These are phyloP conservation scores for Drechmeria coniospora DNA, from an alignment of 2,329 filamentous ascomycete genomes.

Conservation along the genomic window DNA sequence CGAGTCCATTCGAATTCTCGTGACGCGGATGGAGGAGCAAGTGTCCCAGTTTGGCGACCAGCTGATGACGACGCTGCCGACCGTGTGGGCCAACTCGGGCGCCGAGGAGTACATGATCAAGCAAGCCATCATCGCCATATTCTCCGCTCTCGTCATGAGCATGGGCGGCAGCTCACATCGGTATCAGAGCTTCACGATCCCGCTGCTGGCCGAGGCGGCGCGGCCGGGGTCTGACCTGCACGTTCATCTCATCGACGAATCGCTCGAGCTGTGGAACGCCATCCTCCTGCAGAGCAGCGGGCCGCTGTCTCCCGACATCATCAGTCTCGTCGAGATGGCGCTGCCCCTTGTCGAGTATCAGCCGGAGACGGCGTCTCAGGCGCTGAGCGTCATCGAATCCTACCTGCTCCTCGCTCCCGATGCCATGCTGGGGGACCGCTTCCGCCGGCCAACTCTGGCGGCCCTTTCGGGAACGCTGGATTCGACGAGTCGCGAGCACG, in stretches of 20 bases:
- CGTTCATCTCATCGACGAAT: slow-evolving; percentile 79
- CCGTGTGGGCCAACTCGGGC: slow-evolving; percentile 70
- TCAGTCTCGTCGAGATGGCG: slow-evolving; percentile 44
- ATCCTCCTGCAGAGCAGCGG: slow-evolving; percentile 52
- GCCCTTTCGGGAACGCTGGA: slow-evolving; percentile 35
- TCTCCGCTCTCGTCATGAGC: slow-evolving; percentile 70
- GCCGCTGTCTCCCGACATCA: slow-evolving; percentile 45
- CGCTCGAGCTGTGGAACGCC: slow-evolving; percentile 73
- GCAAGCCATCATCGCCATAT: slow-evolving; percentile 75
- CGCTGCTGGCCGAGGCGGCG: slow-evolving; percentile 67
- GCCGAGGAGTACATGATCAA: slow-evolving; percentile 81
- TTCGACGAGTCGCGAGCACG: slow-evolving; percentile 39
- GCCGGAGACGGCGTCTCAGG: slow-evolving; percentile 44
- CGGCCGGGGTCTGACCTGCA: slow-evolving; percentile 60
- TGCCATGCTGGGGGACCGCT: slow-evolving; percentile 44
- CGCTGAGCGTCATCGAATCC: slow-evolving; percentile 49
- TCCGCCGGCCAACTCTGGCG: slow-evolving; percentile 32
- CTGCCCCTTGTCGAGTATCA: slow-evolving; percentile 53
- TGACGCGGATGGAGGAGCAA: slow-evolving; percentile 65
- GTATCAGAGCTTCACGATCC: slow-evolving; percentile 68
- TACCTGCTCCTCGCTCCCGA: slow-evolving; percentile 57
- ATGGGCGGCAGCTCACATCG: slow-evolving; percentile 64
- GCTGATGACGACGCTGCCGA: slow-evolving; percentile 66
- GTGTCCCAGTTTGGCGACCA: slow-evolving; percentile 56
- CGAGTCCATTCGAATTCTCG: slow-evolving; percentile 68